A percentile compares a stretch with the other conserved stretches of the same genome.
Conservation (phyloP, 108 stramenopile genomes). For the Nitzschia putrida region DNA sequence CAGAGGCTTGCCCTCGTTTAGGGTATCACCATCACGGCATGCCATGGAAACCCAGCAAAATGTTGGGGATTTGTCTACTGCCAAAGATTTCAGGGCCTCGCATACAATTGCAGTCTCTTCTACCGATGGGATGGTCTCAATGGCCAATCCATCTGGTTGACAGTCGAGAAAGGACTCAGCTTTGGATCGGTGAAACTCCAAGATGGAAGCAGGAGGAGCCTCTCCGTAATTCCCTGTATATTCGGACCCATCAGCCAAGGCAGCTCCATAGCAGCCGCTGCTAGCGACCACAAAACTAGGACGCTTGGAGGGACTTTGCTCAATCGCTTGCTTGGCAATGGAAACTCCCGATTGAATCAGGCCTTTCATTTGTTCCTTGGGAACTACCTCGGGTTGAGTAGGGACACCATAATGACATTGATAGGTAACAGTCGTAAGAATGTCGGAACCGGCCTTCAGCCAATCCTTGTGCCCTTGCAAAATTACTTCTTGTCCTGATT, state of each 20-base stretch:
- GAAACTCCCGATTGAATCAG: conserved; percentile 42
- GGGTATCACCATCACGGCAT: conserved; percentile 45
- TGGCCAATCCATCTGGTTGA: conserved; percentile 58
- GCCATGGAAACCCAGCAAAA: conserved; percentile 58
- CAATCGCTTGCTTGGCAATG: conserved; percentile 43
- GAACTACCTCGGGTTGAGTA: not conserved
- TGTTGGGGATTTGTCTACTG: not conserved
- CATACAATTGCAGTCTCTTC: conserved; percentile 31
- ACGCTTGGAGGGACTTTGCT: not conserved
- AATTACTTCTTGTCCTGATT: conserved; percentile 36
- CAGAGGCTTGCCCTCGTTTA: conserved; percentile 57
- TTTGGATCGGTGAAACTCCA: conserved; percentile 53
- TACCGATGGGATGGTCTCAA: conserved; percentile 60
- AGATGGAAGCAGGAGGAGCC: conserved; percentile 11
- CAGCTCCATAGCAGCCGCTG: conserved; percentile 58
- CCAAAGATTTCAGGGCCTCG: conserved; percentile 7
- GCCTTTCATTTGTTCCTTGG: conserved; percentile 23
- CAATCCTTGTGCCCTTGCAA: conserved; percentile 55
- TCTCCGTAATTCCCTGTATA: conserved; percentile 54
- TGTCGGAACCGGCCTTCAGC: conserved; percentile 46
- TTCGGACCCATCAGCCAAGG: conserved; percentile 63
- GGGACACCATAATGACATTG: conserved; percentile 53
- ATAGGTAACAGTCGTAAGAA: conserved; percentile 67
- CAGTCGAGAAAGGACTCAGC: conserved; percentile 1
- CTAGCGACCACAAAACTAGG: conserved; percentile 47